A percentile compares a stretch with the other conserved stretches of the same genome.
Conservation (phyloP, 306 rosid species). For the Rosa persica region DNA sequence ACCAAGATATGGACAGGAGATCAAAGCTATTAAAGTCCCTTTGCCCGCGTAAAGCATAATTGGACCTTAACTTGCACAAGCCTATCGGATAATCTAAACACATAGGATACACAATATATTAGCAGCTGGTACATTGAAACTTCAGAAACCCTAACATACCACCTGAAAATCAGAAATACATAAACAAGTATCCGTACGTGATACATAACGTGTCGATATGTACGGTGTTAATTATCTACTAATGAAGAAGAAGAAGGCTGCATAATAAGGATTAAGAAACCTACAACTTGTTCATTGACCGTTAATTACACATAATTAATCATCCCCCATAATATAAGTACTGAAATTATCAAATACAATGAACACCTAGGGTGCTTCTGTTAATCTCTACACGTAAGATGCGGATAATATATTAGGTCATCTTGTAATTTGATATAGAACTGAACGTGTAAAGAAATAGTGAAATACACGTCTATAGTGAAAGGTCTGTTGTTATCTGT, state of each 20-base stretch:
- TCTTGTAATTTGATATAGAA: background rate
- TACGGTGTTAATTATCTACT: background rate
- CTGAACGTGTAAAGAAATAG: background rate
- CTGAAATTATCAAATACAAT: too few species aligned
- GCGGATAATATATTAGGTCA: too few species aligned
- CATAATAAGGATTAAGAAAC: background rate
- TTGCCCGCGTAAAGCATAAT: background rate
- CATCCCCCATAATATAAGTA: too few species aligned
- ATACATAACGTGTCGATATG: background rate
- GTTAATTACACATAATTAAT: too few species aligned
- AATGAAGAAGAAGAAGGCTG: background rate
- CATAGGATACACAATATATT: background rate
- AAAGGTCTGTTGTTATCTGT: background rate
- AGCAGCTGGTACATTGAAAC: background rate
- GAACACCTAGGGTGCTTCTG: too few species aligned
- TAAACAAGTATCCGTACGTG: background rate
- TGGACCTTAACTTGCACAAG: background rate
- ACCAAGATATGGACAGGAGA: background rate
- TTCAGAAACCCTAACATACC: background rate
- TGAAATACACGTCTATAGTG: background rate
- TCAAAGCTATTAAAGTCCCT: background rate
- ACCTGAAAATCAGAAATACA: background rate
- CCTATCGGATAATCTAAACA: too few species aligned
- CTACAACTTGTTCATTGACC: conserved; percentile 2
- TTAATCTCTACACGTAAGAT: too few species aligned